Conservation (phyloP, 495 filamentous ascomycete species). For the Aspergillus bertholletiae region DNA sequence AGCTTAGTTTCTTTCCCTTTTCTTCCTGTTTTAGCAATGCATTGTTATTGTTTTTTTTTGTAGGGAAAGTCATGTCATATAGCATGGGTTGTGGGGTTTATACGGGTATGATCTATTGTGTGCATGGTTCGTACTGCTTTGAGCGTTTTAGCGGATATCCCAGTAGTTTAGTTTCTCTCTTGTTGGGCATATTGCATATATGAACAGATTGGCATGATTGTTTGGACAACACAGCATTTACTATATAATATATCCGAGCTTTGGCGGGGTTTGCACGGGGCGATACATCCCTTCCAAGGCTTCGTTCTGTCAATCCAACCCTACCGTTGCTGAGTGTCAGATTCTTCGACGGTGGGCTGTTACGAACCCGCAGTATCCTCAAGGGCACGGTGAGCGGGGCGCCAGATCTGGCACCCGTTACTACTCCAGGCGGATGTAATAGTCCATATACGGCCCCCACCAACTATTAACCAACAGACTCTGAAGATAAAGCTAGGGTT, state of each 20-base stretch:
- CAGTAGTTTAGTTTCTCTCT: conserved; percentile 22
- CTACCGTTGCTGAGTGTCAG: too few species aligned
- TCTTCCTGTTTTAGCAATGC: background rate
- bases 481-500: too few species aligned
- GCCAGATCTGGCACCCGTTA: too few species aligned
- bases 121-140: conserved; percentile 11
- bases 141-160: conserved; percentile 27
- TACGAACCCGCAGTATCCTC: too few species aligned
- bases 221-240: background rate
- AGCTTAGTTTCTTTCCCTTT: conserved; percentile 12
- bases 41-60: conserved; percentile 1
- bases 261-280: too few species aligned
- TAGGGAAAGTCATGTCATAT: background rate
- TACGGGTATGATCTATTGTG: background rate
- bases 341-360: too few species aligned
- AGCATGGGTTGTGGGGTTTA: background rate
- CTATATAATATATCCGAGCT: background rate
- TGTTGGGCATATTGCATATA: conserved; percentile 6
- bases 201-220: background rate
- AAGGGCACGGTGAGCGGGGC: too few species aligned
- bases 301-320: too few species aligned
- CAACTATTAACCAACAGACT: too few species aligned
- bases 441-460: too few species aligned
- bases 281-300: too few species aligned
- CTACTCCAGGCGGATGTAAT: too few species aligned